Base-by-base conservation (phyloP, 306 rosid species). In the Hippophae rhamnoides region DNA sequence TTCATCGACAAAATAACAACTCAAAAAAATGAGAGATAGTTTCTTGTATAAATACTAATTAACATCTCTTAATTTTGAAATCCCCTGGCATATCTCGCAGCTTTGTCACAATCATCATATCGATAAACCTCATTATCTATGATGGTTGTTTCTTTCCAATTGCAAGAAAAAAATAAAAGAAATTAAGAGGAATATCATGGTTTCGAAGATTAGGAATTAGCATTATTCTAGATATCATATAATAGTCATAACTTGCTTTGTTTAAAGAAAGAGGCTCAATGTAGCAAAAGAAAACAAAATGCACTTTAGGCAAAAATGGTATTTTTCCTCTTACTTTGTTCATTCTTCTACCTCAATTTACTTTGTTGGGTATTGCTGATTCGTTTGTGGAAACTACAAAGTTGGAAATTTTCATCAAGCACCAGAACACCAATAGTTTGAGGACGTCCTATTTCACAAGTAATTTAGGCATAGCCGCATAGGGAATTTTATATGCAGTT, bases 351-450 rank as follows among this genome's bases (percentile, higher is more conserved):
- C 95, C 90, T 18, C 95, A 86, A 43, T 81, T 75, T 69, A 86
- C 83, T 11, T 47, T 87, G 60, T 47, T 63, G 5, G 90, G 89
- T 7, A 45, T 84, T 41, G 79, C 83, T 38, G 88, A 83, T 64
- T 67, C 78, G 62, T 79, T 81, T 1, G 69, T 66, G 10, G 90
- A 86, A 63, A 64, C 73, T 8, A 86, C 88, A 8, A 83, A 76
- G 78, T 13, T 81, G 5, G 90, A 86, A 74, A 63, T 86, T 14
- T 86, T 86, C 74, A 84, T 65, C 90, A 86, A 64, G 88, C 90
- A 10, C 95, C 95, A 13, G 69, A 81, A 60, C 61, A 77, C 79
- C 84, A 84, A 86, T 48, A 86, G 90, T 57, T 69, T 86, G 0
- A 88, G 90, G 10, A 77, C 82, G 9, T 68, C 88, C 7, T 86